Evolutionary conservation across 106 monocot species (phyloP), one percentile per base, ranked within the genome.

Genomic region (Dendrobium huoshanense): DNA sequence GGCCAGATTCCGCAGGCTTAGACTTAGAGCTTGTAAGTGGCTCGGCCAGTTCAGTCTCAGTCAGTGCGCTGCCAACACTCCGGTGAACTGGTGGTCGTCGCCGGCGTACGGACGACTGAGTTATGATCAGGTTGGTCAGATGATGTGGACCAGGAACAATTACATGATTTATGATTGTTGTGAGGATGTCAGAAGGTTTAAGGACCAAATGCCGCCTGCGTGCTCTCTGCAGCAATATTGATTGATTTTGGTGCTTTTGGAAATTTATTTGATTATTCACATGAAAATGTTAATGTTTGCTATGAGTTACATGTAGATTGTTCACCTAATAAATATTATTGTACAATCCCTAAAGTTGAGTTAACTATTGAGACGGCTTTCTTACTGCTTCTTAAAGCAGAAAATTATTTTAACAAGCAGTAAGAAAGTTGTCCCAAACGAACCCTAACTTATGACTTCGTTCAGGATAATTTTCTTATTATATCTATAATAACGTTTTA

Each of bases 1-100:
- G 9, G 94, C 94, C 5, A 80, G 80, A 31, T 94, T 91, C 78
- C 64, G 55, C 1, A 54, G 78, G n/a, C 72, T 94, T 4, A 72
- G 58, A 2, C 84, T 87, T 5, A 55, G 90, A 19, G 74, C 74
- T 1, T 75, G 74, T 33, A 17, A n/a, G 18, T 75, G 74, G 74
- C 37, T 3, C 4, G 43, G 74, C 2, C 43, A 19, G 43, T 13
- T 16, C 74, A 75, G 74, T 27, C 17, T 44, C 74, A 27, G 11
- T 15, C 41, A 6, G 41, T 75, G 74, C 74, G 1, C 74, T 1
- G 67, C 67, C 67, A 31, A 68, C 27, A 68, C 67, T 20, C 67
- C 67, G 84, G 51, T 17, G 7, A 82, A 82, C 29, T 82, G 82
- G 82, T 82, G 82, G 82, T 29, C 40, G 7, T 70, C 51, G 2